Evolutionary conservation across 225 moss, liverwort and hornwort genomes (phyloP).

Genomic region (Bryum argenteum): DNA sequence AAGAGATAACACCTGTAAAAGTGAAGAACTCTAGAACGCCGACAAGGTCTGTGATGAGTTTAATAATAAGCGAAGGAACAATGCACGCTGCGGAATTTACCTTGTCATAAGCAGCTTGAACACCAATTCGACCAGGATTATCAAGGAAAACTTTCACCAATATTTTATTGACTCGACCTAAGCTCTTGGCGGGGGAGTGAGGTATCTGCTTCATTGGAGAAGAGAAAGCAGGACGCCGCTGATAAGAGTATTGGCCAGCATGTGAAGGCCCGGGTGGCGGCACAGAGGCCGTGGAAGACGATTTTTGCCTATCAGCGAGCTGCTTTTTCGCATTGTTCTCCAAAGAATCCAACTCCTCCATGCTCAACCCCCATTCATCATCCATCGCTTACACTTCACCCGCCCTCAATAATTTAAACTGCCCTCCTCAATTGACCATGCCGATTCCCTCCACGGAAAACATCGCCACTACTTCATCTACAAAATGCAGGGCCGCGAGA

Average conservation of each 20-base stretch:
- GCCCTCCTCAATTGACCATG: constrained; percentile 19
- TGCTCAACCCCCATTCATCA: constrained; percentile 84
- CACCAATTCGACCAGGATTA: constrained; percentile 54
- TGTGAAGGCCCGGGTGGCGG: constrained; percentile 26
- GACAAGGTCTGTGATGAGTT: too few relatives aligned
- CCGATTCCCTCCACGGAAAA: constrained; percentile 15
- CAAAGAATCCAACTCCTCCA: constrained; percentile 81
- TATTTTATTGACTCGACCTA: constrained; percentile 30
- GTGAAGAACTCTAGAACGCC: too few relatives aligned
- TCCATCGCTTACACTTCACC: constrained; percentile 47
- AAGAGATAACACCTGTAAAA: too few relatives aligned
- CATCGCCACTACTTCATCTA: neutral
- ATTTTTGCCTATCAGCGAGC: constrained; percentile 69
- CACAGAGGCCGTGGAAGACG: constrained; percentile 41
- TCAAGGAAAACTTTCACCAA: constrained; percentile 52
- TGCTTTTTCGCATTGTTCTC: constrained; percentile 77
- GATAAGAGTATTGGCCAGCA: constrained; percentile 28
- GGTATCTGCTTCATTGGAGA: constrained; percentile 51
- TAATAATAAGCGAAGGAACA: constrained; percentile 12
- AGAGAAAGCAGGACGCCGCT: constrained; percentile 30
- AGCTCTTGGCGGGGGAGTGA: constrained; percentile 45
- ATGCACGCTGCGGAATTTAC: constrained; percentile 34
- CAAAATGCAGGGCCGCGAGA: constrained; percentile 25
- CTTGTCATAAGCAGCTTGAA: constrained; percentile 57
- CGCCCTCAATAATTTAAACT: constrained; percentile 14